Evolutionary conservation across 176 grass and related monocot genomes (phyloP), one percentile per base, ranked within the genome.

Genomic region (Paspalum notatum): DNA sequence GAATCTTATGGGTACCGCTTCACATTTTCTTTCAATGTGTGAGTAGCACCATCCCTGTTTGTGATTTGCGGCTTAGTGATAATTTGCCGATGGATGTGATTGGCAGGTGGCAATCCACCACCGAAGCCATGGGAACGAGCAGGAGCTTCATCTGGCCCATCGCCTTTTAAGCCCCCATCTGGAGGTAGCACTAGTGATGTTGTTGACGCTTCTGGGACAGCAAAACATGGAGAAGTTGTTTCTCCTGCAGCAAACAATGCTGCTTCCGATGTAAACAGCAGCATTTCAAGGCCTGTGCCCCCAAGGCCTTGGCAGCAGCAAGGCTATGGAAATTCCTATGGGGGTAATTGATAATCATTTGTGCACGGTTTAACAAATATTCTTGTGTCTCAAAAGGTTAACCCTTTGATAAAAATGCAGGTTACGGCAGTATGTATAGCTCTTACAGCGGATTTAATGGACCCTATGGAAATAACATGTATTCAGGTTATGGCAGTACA

Each of bases 201-300:
- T 12, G 88, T 99, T 45, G 92, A 99, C 86, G 74, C 92, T 76
- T 99, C 92, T 83, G 96, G 96, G 64, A 91, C 82, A 32, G 88
- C 92, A 20, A 99, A 86, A 78, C 86, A 85, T n/a, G 92, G 92
- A 39, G 96, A 95, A 74, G 68, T 90, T 43, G 84, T 99, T 81
- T 62, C 92, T 62, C 54, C 78, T 49, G 60, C 78, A 60, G 89
- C 85, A 27, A 81, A 57, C 66, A 93, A 65, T 85, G 81, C 49
- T 6, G 17, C 76, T 24, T 63, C 84, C 71, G 84, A 79, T 32
- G 32, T 75, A 47, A 91, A 75, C 43, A 88, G 49, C 71, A 68
- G 46, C 46, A 22, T 88, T 20, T 76, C 87, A 18, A 56, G 84
- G 45, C 72, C 86, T 39, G 82, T 97, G 49, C 95, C 92, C 15